A percentile compares a stretch with the other conserved stretches of the same genome.
Conservation (phyloP, 768 basidiomycete genomes). For the Psilocybe azurescens region DNA sequence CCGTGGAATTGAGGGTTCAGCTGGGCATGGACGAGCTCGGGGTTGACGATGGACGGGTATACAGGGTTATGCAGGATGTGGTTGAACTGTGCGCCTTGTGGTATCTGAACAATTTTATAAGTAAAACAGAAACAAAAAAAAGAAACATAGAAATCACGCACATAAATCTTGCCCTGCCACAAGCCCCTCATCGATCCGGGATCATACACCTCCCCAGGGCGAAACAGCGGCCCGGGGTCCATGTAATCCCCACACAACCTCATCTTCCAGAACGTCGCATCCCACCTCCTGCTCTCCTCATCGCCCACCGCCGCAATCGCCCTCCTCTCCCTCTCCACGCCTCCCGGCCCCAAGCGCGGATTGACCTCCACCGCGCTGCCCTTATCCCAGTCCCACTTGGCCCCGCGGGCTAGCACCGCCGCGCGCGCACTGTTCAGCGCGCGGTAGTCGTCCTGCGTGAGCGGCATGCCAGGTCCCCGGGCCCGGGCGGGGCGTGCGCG, state of each 20-base stretch:
- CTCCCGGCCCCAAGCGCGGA: not conserved
- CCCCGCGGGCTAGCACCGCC: slow-evolving; percentile 32
- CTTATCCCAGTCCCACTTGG: slow-evolving; percentile 32
- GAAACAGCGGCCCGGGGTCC: slow-evolving; percentile 27
- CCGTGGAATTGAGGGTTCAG: too few species aligned
- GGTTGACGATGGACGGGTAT: slow-evolving; percentile 20
- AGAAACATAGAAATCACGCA: slow-evolving; percentile 37
- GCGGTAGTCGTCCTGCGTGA: slow-evolving; percentile 63
- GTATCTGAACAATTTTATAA: slow-evolving; percentile 29
- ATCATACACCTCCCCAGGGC: slow-evolving; percentile 44
- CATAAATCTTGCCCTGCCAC: slow-evolving; percentile 69
- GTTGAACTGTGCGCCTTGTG: slow-evolving; percentile 20
- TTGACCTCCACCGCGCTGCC: slow-evolving; percentile 18
- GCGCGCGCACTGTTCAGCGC: slow-evolving; percentile 56
- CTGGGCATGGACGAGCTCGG: not conserved
- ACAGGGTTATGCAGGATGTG: slow-evolving; percentile 19
- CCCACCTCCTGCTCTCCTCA: slow-evolving; percentile 50
- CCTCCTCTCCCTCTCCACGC: not conserved
- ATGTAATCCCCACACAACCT: slow-evolving; percentile 46
- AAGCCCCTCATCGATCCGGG: slow-evolving; percentile 59
- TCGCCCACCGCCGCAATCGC: slow-evolving; percentile 1
- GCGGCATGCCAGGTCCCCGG: slow-evolving; percentile 16
- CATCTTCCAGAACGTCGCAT: slow-evolving; percentile 63
- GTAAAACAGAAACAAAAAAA: not conserved
- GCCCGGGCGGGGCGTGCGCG: slow-evolving; percentile 30